Base-by-base conservation (phyloP, 2,329 filamentous ascomycete genomes). In the Colletotrichum ledebouriae region DNA sequence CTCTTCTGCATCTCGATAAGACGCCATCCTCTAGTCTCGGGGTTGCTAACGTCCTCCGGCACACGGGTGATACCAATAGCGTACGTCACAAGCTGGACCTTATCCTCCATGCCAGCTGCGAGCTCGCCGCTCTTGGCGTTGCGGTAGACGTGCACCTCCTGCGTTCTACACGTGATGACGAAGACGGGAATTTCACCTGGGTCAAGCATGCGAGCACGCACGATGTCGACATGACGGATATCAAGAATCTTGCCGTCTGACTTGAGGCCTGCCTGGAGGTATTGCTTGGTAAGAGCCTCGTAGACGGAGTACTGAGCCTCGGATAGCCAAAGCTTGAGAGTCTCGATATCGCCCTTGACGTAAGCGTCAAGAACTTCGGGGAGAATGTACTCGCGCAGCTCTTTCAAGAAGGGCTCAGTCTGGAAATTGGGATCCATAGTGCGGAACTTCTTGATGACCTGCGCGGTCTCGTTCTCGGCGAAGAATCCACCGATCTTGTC, bases 1-100 rank as follows among this genome's bases (percentile, higher is more conserved):
- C 94, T 97, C 90, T 99, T 99, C 81, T 99, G 96, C 85, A 99
- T 89, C 84, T 99, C 96, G 77, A 99, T 98, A 79, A 99, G 84
- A 76, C 95, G 91, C 96, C 96, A 99, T 37, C 96, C 96, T 76
- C 94, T 88, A 11, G 96, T 99, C 83, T 99, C 96, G 2, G 94
- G 93, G 80, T 99, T 98, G 84, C 91, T 95, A 73, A 98, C 95
- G 74, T 99, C 96, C 78, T 99, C 96, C 2, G 96, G 91, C 69
- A 97, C 90, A 72, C 96, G 87, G 3, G 96, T 99, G 69, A 99
- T 92, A 74, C 96, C 96, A 73, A 99, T 98, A 71, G 95, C 96
- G 77, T 99, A 99, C 2, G 96, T 98, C 73, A 99, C 96, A 73
- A 97, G 90, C 82, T 99, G 96, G 25, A 99, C 96, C 83, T 94